Percentiles rank a stretch among this genome's conserved stretches.
Evolutionary conservation across 441 rosid genomes (phyloP).

Genomic region (Corymbia calophylla): DNA sequence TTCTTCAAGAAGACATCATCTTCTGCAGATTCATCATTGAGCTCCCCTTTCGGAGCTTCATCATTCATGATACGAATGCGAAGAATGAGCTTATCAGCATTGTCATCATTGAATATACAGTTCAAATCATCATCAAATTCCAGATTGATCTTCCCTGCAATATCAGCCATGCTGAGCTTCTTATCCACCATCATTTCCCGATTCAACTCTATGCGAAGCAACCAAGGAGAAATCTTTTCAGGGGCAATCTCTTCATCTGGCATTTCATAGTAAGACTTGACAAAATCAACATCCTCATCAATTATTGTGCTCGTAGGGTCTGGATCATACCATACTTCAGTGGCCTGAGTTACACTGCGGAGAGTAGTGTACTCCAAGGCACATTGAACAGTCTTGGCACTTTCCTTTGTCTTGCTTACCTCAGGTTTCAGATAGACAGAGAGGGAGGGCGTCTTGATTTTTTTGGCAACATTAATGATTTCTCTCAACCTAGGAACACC

Average conservation of each 20-base stretch:
- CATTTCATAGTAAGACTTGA: constrained; percentile 95
- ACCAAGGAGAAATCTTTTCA: constrained; percentile 95
- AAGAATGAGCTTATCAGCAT: constrained; percentile 87
- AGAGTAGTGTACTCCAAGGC: constrained; percentile 97
- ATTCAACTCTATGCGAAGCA: constrained; percentile 94
- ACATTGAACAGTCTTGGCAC: constrained; percentile 96
- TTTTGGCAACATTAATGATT: constrained; percentile 94
- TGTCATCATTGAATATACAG: constrained; percentile 97
- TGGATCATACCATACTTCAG: constrained; percentile 99
- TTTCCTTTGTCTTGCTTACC: constrained; percentile 78
- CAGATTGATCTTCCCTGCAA: constrained; percentile 93
- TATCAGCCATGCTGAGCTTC: constrained; percentile 95
- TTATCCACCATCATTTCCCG: constrained; percentile 99
- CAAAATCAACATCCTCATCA: constrained; percentile 90
- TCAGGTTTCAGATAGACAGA: constrained; percentile 79
- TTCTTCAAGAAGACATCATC: constrained; percentile 97
- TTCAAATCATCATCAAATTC: constrained; percentile 96
- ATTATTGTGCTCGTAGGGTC: constrained; percentile 92
- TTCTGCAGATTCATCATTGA: constrained; percentile 87
- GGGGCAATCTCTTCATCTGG: constrained; percentile 97
- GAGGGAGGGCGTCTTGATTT: constrained; percentile 94
- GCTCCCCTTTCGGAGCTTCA: constrained; percentile 90
- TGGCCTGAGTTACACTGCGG: constrained; percentile 93
- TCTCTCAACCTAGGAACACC: constrained; percentile 99
- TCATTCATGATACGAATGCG: constrained; percentile 98